Evolutionary conservation across 306 rosid genomes (phyloP).

Genomic region (Casuarina equisetifolia): DNA sequence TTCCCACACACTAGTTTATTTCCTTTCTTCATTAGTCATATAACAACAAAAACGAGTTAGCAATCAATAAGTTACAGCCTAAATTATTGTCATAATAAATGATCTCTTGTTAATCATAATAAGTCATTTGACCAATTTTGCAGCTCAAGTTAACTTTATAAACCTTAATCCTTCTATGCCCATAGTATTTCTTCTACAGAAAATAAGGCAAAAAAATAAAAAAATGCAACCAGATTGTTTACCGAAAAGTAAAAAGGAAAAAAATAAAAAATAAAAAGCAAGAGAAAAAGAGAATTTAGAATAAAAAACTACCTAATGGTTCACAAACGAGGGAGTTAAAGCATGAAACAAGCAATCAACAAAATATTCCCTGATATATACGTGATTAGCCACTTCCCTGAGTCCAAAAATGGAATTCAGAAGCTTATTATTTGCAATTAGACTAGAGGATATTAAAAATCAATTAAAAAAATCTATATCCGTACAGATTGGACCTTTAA

Average conservation of each 20-base stretch:
- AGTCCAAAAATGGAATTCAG: background rate
- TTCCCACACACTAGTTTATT: background rate
- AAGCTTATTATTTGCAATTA: constrained; percentile 1
- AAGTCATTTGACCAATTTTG: background rate
- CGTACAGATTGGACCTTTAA: too few relatives aligned
- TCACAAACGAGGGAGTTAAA: background rate
- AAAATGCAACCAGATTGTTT: background rate
- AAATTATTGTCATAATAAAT: background rate
- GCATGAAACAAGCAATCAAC: background rate
- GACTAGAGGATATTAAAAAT: background rate
- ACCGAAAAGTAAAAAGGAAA: background rate
- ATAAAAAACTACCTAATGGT: background rate
- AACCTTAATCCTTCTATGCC: background rate
- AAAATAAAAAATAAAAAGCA: background rate
- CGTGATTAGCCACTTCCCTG: background rate
- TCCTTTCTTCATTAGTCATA: background rate
- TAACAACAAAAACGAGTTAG: background rate
- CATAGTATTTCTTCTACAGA: background rate
- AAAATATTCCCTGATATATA: background rate
- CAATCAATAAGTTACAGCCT: background rate
- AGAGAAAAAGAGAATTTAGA: background rate
- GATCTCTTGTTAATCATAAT: background rate
- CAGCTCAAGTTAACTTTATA: background rate
- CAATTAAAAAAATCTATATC: too few relatives aligned
- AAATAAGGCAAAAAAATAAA: background rate